Conservation (phyloP, 2,329 filamentous ascomycete genomes). For the Nemania abortiva region DNA sequence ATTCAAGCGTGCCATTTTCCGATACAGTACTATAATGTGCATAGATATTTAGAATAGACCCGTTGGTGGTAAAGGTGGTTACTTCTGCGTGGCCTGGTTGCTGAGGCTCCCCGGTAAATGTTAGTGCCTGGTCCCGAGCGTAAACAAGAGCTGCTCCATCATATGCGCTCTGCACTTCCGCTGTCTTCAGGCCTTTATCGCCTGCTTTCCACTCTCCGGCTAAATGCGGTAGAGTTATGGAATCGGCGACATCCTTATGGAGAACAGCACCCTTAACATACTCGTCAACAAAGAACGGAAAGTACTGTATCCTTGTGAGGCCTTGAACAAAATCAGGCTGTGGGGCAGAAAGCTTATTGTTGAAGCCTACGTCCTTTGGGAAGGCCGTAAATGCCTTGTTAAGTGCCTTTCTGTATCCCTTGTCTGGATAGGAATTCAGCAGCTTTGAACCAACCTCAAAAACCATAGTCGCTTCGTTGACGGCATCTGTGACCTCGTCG, state of each 20-base stretch:
- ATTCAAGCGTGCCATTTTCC: background rate
- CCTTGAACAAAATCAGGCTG: background rate
- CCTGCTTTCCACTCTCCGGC: background rate
- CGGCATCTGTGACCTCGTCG: background rate
- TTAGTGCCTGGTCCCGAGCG: background rate
- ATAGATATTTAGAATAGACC: background rate
- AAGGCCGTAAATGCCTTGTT: constrained; percentile 9
- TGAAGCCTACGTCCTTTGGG: background rate
- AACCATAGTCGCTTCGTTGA: constrained; percentile 10
- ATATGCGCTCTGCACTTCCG: background rate
- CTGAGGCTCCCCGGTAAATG: background rate
- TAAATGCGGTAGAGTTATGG: background rate
- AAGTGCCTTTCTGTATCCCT: background rate
- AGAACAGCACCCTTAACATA: background rate
- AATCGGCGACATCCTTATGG: background rate
- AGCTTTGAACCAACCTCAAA: background rate
- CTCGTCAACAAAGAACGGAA: background rate
- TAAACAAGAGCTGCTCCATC: constrained; percentile 1
- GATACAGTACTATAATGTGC: background rate
- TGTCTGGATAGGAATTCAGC: background rate
- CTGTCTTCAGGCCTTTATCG: background rate
- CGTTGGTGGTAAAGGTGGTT: background rate
- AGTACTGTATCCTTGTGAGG: background rate
- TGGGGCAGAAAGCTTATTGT: background rate
- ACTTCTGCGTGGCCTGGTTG: background rate